phyloP scores from a whole-genome alignment of 1,284 basidiomycete species.

The Stereum hirsutum region DNA sequence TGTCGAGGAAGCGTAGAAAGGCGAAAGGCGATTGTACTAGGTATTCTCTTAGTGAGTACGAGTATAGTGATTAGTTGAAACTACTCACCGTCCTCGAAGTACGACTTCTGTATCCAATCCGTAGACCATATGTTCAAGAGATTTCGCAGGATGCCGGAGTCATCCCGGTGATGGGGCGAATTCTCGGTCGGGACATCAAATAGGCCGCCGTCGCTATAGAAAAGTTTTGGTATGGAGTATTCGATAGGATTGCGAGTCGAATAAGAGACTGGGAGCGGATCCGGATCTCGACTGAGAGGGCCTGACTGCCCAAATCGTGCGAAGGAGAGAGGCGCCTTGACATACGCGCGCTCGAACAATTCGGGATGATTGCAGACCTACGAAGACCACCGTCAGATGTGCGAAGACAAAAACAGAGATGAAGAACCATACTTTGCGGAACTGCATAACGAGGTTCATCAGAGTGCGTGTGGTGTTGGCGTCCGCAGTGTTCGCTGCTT shows the following conservation, averaged over 20 bases:
- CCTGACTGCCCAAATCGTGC: conserved; percentile 78
- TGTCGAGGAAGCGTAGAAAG: conserved; percentile 66
- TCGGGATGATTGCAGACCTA: conserved; percentile 98
- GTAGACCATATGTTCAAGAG: conserved; percentile 90
- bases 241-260: conserved; percentile 86
- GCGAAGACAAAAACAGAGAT: neutral
- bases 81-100: conserved; percentile 51
- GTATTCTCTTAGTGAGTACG: too few relatives aligned
- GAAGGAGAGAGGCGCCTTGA: conserved; percentile 89
- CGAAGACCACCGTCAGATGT: conserved; percentile 6
- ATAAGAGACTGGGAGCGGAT: conserved; percentile 76
- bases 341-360: conserved; percentile 96
- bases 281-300: conserved; percentile 78
- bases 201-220: conserved; percentile 79
- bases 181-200: conserved; percentile 55
- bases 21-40: conserved; percentile 46
- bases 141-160: conserved; percentile 56
- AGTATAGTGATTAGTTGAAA: neutral
- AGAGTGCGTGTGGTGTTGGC: conserved; percentile 86
- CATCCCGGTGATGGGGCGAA: conserved; percentile 35
- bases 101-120: conserved; percentile 71
- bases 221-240: conserved; percentile 63
- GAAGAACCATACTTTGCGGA: conserved; percentile 75
- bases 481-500: conserved; percentile 85
- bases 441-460: conserved; percentile 99